Evolutionary conservation across 176 grass and related monocot species (phyloP), one percentile per base, ranked within the genome.

Genomic region (Chloris gayana): DNA sequence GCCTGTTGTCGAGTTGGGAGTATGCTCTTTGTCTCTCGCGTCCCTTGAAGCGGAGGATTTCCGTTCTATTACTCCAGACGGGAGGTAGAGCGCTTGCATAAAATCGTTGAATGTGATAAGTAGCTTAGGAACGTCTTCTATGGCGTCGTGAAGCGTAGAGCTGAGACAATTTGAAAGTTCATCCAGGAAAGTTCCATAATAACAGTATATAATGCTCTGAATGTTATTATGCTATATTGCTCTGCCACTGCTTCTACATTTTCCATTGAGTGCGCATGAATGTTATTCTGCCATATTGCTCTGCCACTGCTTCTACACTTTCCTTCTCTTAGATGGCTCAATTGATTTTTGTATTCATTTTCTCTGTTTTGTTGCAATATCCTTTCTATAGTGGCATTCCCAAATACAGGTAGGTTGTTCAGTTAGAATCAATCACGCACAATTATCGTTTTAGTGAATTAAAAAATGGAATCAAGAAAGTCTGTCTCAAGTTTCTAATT

Each of bases 401-500:
- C 21, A 56, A 9, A 22, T 56, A n/a, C 21, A 9, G 21, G 19
- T 56, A n/a, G 19, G 2, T 57, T 57, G 8, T 57, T 57, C 21
- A 57, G 21, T 24, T 7, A 57, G 53, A 57, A 7, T 53, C 49
- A 53, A 6, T 57, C 22, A 10, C n/a, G n/a, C 7, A 24, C 22
- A 57, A 57, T n/a, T n/a, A 21, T 24, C 24, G 53, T 57, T 57
- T n/a, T 57, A 1, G 6, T 57, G 53, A 57, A n/a, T 57, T 57
- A n/a, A 8, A 7, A 24, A 57, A 57, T 57, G 53, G 21, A n/a
- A 57, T n/a, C 19, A 57, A 10, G 19, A 57, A 57, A 57, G 7
- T 57, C 22, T 57, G 50, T 53, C 96, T 6, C 33, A 26, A 38
- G 21, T 49, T 42, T 83, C 64, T 73, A 24, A 56, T n/a, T 72